Base-by-base conservation (phyloP, 2,329 filamentous ascomycete species). In the Massarina eburnea region DNA sequence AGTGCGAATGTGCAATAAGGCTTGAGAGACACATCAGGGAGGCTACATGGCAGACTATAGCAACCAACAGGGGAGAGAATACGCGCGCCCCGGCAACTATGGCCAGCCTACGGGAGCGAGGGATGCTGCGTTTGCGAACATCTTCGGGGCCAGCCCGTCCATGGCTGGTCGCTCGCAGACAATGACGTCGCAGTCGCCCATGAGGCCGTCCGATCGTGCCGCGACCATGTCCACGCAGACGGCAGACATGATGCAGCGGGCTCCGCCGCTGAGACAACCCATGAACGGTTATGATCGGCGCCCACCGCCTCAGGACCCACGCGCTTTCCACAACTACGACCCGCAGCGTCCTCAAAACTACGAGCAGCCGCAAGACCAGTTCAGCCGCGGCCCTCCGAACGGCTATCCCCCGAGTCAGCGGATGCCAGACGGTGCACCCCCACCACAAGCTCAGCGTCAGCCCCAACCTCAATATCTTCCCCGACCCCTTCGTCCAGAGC, bases 91-190 rank as follows among this genome's bases (percentile, higher is more conserved):
- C 51, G 67, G 68, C 48, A 71, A 72, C 52, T 78, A 81, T 67
- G 79, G 76, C 50, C 75, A 77, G 65, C 70, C 78, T 41, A 74
- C 79, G 32, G 74, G 77, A 49, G 89, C 94, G 73, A 87, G 94
- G 74, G 91, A 99, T 82, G 89, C 90, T 58, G 94, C 92, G 56
- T 99, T 95, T 72, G 90, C 88, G 57, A 92, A 92, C 74, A 97
- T 97, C 67, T 99, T 97, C 70, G 94, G 92, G 59, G 85, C 89
- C 55, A 91, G 89, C 54, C 90, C 90, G 37, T 83, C 66, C 50
- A 61, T 68, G 65, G 62, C 89, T 36, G 92, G 92, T 47, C 86
- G 94, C 70, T 95, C 91, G 46, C 91, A 96, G 66, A 96, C 92
- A 20, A 96, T 97, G 91, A 94, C 86, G 54, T 91, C 88, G 45